Evolutionary conservation across 2,329 filamentous ascomycete genomes (phyloP), one percentile per base, ranked within the genome.

Genomic region (Fusarium algeriense): DNA sequence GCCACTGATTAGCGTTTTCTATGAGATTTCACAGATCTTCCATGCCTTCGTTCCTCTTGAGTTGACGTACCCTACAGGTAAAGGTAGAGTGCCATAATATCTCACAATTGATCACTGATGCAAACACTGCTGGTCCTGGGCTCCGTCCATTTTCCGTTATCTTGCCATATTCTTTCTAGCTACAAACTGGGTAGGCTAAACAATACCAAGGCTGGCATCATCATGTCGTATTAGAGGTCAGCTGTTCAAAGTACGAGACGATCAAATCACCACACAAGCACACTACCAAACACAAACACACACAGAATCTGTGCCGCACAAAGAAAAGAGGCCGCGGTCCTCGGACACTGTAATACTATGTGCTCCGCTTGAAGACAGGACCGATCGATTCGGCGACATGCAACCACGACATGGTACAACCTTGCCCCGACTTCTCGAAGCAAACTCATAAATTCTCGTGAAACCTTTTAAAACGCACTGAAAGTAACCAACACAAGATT

Each of bases 391-490:
- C 37, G 34, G 48, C 37, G 28, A 41, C 28, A 49, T 50, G 28
- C 44, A 46, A 45, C 30, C 48, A 68, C 28, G 23, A 34, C 35
- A 26, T 61, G 20, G 46, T 46, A 53, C 62, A 41, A 30, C 44
- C 40, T 44, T 17, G 17, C 28, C 37, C 35, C 57, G 40, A 60
- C 52, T 69, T 52, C 50, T 63, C 52, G 58, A 64, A 67, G 59
- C 60, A 71, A 59, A 54, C 61, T 56, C 41, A 26, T 55, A 19
- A 40, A 30, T 56, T 55, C 45, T 57, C 41, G 70, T 71, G 55
- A 49, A 34, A 49, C 53, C 32, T 52, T 45, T 34, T 56, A 56
- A 75, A 74, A 73, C 68, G 48, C 45, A 32, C 38, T 26, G 45
- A 35, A 56, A 67, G 28, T 44, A 64, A 67, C 61, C 49, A 60